Evolutionary conservation across 2,329 filamentous ascomycete species (phyloP).

Genomic region (Fusarium sp.): DNA sequence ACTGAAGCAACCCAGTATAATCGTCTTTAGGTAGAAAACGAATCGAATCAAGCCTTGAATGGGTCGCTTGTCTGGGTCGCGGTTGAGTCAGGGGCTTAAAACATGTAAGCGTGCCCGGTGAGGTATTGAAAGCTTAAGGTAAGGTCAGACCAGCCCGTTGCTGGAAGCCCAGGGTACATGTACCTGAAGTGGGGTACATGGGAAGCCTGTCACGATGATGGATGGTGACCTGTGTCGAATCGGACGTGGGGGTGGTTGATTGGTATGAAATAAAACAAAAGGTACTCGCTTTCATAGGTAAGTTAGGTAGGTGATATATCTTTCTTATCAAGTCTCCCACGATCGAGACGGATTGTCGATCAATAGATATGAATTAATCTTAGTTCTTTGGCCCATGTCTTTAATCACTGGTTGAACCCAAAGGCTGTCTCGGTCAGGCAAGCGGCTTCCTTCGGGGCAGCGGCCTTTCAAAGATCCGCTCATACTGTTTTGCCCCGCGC

Average conservation of each 20-base stretch:
- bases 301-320: background rate
- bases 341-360: background rate
- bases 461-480: conserved; percentile 46
- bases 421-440: background rate
- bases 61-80: background rate
- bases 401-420: background rate
- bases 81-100: conserved; percentile 9
- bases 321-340: background rate
- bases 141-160: background rate
- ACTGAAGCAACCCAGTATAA: background rate
- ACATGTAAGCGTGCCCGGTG: conserved; percentile 17
- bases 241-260: background rate
- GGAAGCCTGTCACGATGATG: conserved; percentile 3
- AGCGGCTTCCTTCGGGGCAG: conserved; percentile 35
- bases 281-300: background rate
- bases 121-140: conserved; percentile 21
- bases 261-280: background rate
- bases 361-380: background rate
- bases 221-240: conserved; percentile 5
- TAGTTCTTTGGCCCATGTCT: background rate
- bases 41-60: background rate
- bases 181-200: conserved; percentile 29
- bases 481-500: conserved; percentile 15
- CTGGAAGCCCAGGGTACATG: conserved; percentile 25
- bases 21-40: background rate